Base-by-base conservation (phyloP, 2,329 filamentous ascomycete genomes). In the Fusarium graminum region DNA sequence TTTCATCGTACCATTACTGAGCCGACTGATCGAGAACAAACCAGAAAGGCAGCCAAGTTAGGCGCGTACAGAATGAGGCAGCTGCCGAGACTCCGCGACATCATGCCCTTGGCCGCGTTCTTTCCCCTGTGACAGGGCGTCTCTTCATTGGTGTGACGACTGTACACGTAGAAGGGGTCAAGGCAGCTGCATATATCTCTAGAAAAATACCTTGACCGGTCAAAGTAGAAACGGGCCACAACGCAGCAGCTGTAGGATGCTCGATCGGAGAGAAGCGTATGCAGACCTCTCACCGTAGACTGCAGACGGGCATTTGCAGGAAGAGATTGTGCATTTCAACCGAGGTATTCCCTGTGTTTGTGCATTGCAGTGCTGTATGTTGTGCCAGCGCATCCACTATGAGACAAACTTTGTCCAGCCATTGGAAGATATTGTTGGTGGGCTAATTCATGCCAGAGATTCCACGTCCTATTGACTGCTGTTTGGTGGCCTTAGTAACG, bases 271-370 rank as follows among this genome's bases (percentile, higher is more conserved):
- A 62, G 49, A 41, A 45, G 10, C 29, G 40, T 25, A 39, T 34
- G 30, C 29, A 22, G 32, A 43, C 36, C 30, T 43, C 32, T 51
- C 55, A 34, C 44, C 29, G 39, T 42, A 38, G 29, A 25, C 46
- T 58, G 44, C 40, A 63, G 22, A 58, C 34, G 45, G 64, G 14
- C 32, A 52, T 22, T 40, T 11, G 50, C 64, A 68, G 46, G 5
- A 36, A 34, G 44, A 63, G 59, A 65, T 67, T 68, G 54, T 43
- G 50, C 59, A 52, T 68, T 40, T 32, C 34, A 39, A 29, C 42
- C 29, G 43, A 55, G 61, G 54, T 52, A 12, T 53, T 50, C 42
- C 43, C 30, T 46, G 40, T 60, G 29, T 13, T 30, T 41, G 19
- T 43, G 28, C 19, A 30, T n/a, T 39, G 22, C 16, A 32, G n/a